phyloP scores from a whole-genome alignment of 495 filamentous ascomycete genomes.

The Penicillium lividum region DNA sequence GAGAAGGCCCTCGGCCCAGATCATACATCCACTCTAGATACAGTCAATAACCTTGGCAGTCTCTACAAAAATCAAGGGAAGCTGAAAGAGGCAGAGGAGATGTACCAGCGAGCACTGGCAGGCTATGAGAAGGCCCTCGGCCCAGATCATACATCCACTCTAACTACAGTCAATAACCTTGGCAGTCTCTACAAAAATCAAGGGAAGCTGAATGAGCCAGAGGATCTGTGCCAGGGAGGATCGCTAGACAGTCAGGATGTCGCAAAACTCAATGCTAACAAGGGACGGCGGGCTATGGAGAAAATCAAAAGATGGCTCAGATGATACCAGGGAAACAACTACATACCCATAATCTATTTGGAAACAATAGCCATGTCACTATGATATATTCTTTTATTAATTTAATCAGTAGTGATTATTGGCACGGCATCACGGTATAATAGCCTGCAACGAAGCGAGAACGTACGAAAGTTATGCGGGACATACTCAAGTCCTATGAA shows the following conservation, averaged over 20 bases:
- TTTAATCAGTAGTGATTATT: no score
- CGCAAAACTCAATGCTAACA: not conserved
- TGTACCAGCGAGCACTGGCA: slow-evolving; percentile 25
- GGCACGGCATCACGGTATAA: no score
- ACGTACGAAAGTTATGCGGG: no score
- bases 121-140: slow-evolving; percentile 36
- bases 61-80: slow-evolving; percentile 39
- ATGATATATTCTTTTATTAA: no score
- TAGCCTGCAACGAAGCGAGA: no score
- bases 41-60: slow-evolving; percentile 36
- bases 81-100: slow-evolving; percentile 38
- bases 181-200: slow-evolving; percentile 24
- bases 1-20: slow-evolving; percentile 35
- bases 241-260: no score
- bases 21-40: slow-evolving; percentile 32
- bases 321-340: no score
- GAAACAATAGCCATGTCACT: no score
- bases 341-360: no score
- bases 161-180: slow-evolving; percentile 38
- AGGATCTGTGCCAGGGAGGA: slow-evolving; percentile 15
- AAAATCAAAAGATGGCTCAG: no score
- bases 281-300: no score
- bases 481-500: no score
- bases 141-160: slow-evolving; percentile 35
- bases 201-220: slow-evolving; percentile 35